A percentile compares a stretch with the other conserved stretches of the same genome.
Evolutionary conservation across 345 rosid genomes (phyloP).

Genomic region (Cardamine chenopodiifolia): DNA sequence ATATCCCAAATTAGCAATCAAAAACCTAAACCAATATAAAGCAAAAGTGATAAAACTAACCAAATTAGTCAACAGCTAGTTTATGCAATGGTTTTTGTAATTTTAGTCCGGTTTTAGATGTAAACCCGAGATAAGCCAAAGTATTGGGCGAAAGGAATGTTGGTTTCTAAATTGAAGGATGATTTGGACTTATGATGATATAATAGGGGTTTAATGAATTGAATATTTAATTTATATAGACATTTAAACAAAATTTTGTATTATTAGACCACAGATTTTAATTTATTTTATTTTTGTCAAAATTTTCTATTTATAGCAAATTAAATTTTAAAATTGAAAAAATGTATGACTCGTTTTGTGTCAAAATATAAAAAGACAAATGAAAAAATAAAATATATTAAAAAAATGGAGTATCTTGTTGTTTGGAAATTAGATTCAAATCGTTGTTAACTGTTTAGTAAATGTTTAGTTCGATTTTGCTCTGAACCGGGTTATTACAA

Average conservation of each 20-base stretch:
- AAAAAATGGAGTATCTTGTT: neutral
- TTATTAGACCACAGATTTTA: neutral
- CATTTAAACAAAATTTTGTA: neutral
- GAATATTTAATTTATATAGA: neutral
- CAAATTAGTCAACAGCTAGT: too few relatives aligned
- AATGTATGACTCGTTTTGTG: neutral
- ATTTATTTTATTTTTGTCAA: neutral
- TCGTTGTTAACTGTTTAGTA: neutral
- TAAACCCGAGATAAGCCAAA: too few relatives aligned
- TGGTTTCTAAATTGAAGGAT: too few relatives aligned
- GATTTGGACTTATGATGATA: too few relatives aligned
- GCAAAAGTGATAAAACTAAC: too few relatives aligned
- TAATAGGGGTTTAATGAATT: too few relatives aligned
- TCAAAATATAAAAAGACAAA: neutral
- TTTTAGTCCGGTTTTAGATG: too few relatives aligned
- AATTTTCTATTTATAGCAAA: neutral
- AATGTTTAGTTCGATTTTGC: conserved; percentile 6
- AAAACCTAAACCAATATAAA: too few relatives aligned
- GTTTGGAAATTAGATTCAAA: neutral
- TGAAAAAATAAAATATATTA: neutral
- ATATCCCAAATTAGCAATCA: too few relatives aligned
- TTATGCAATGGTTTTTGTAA: too few relatives aligned
- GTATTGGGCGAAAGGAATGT: too few relatives aligned
- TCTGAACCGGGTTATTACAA: conserved; percentile 1
- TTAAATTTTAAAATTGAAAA: neutral